Base-by-base conservation (phyloP, 2,329 filamentous ascomycete genomes). In the Leptosphaerulina australis region DNA sequence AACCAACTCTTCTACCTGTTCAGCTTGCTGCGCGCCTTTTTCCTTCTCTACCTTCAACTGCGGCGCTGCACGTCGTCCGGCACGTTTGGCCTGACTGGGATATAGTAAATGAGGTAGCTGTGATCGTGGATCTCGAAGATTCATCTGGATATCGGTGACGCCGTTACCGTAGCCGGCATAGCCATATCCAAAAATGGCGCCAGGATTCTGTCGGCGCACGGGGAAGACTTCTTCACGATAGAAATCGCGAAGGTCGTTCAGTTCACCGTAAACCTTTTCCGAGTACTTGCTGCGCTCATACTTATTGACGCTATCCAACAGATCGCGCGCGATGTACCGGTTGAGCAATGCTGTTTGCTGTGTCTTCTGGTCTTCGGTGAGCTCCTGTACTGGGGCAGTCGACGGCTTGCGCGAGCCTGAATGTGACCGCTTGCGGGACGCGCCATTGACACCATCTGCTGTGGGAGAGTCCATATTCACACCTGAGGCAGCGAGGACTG, bases 101-200 rank as follows among this genome's bases (percentile, higher is more conserved):
- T 97, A 97, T 34, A 96, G 74, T 52, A 97, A 79, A 56, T 84
- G 82, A 15, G 63, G 58, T 21, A 53, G 44, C 35, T 56, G 50
- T 12, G 55, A 44, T 9, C 44, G 56, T 6, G 58, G 56, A 34
- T 87, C 81, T 44, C 79, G 79, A 39, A 83, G 86, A 36, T 81
- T 81, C 3, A 48, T 30, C 22, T 53, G 59, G 17, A 63, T 25
- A 50, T 86, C 91, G 22, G 93, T 97, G 63, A 85, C 81, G 54
- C 88, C 88, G 77, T 97, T 97, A 59, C 90, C 93, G 68, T 88
- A 96, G 34, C 92, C 93, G 68, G 84, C 86, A 71, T 96, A 99
- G 45, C 94, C 94, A 62, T 78, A 76, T 22, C 85, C 85, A 67
- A 85, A 87, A 22, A 87, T 73, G 9, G 80, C 77, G 29, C 79